phyloP scores from a whole-genome alignment of 2,329 filamentous ascomycete genomes.

The Venturia pyrina region DNA sequence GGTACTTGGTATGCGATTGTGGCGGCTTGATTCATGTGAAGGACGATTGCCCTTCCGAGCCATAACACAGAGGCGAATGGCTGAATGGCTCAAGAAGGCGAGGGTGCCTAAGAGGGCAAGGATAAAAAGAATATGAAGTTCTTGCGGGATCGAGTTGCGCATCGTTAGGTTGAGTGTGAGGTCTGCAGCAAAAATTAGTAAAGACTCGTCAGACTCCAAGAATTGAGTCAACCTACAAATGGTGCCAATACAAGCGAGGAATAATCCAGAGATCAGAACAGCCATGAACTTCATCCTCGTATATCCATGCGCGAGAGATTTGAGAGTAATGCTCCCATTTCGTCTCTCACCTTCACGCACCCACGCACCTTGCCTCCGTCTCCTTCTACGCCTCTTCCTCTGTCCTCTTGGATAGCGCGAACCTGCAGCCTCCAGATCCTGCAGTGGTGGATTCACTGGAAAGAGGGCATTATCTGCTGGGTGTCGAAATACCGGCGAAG shows the following conservation, averaged over 20 bases:
- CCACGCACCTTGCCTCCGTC: conserved; percentile 9
- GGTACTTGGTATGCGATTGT: conserved; percentile 35
- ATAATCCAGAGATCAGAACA: conserved; percentile 55
- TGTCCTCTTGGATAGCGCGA: not conserved
- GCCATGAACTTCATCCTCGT: conserved; percentile 35
- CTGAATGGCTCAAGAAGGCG: conserved; percentile 70
- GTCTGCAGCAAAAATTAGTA: conserved; percentile 41
- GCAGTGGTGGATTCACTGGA: not conserved
- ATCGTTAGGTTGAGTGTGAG: conserved; percentile 60
- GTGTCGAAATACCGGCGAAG: conserved; percentile 6
- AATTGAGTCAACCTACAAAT: conserved; percentile 48
- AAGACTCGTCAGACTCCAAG: conserved; percentile 6
- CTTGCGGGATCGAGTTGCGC: conserved; percentile 47
- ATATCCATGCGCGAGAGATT: not conserved
- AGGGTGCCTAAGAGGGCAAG: conserved; percentile 64
- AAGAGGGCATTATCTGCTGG: conserved; percentile 3
- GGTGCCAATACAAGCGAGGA: conserved; percentile 48
- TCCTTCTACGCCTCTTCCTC: conserved; percentile 14
- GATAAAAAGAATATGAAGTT: conserved; percentile 72
- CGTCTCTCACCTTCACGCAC: not conserved
- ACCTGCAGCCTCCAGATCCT: not conserved
- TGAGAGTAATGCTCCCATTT: conserved; percentile 1
- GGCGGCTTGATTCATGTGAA: conserved; percentile 20
- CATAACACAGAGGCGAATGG: conserved; percentile 64
- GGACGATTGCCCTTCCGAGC: conserved; percentile 15